Conservation (phyloP, 352 stramenopile species). For the Phytophthora hybrid region DNA sequence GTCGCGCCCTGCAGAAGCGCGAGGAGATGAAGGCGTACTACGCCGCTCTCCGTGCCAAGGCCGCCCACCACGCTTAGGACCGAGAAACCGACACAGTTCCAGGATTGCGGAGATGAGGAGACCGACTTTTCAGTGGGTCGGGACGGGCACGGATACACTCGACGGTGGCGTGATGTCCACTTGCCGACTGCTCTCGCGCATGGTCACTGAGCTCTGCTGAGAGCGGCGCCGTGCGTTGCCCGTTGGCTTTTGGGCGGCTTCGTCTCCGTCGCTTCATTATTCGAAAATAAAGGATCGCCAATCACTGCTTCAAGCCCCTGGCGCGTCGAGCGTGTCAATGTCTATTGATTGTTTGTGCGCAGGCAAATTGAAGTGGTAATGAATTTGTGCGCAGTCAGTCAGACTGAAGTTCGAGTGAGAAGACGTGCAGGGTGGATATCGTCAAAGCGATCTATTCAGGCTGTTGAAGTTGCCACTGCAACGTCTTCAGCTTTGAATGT, state of each 20-base stretch:
- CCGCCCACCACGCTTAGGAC: constrained; percentile 80
- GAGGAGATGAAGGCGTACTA: constrained; percentile 99
- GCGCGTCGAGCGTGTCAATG: constrained; percentile 16
- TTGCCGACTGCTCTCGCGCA: constrained; percentile 34
- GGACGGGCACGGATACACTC: constrained; percentile 34
- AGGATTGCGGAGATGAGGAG: constrained; percentile 48
- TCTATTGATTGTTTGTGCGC: constrained; percentile 15
- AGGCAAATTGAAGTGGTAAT: no score
- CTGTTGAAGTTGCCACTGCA: no score
- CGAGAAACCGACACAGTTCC: constrained; percentile 53
- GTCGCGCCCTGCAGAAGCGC: constrained; percentile 97
- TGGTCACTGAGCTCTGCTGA: constrained; percentile 25
- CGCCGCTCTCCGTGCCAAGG: constrained; percentile 95
- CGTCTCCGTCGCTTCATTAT: constrained; percentile 76
- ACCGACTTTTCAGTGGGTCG: constrained; percentile 38
- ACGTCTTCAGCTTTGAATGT: no score
- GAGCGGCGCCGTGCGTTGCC: constrained; percentile 23
- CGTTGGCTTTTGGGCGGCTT: constrained; percentile 31
- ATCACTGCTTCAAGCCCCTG: constrained; percentile 61
- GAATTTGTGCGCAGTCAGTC: no score
- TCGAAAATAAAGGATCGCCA: constrained; percentile 79
- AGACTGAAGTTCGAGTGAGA: no score
- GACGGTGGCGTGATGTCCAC: constrained; percentile 40
- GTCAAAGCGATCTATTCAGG: no score
- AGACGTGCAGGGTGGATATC: no score